A percentile compares a stretch with the other conserved stretches of the same genome.
Evolutionary conservation across 148 eudicot species (phyloP).

Genomic region (Nepenthes gracilis): DNA sequence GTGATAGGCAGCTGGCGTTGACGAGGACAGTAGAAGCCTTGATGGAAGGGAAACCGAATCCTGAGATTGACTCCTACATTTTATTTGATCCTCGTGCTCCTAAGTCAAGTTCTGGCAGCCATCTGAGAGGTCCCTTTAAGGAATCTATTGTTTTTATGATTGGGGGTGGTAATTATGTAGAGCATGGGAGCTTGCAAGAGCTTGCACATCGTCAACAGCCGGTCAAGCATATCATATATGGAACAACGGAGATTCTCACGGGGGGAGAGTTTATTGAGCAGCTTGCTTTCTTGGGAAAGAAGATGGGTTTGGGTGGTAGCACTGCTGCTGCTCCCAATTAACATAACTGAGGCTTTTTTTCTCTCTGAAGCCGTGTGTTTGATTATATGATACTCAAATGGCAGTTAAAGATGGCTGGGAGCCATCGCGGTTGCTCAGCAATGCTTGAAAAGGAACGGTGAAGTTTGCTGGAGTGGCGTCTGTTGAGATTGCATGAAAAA

Average conservation of each 20-base stretch:
- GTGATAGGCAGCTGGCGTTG: constrained; percentile 78
- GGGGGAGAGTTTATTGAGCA: constrained; percentile 89
- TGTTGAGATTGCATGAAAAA: no score
- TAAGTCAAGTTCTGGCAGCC: constrained; percentile 73
- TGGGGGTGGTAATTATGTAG: constrained; percentile 95
- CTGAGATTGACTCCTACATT: constrained; percentile 75
- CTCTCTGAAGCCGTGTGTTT: neutral
- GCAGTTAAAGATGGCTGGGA: no score
- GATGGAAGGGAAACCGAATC: constrained; percentile 94
- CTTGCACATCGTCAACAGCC: constrained; percentile 70
- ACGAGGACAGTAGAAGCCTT: constrained; percentile 86
- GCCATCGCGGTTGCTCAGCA: no score
- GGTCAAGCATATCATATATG: constrained; percentile 59
- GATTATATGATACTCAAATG: neutral
- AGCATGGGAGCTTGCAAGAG: constrained; percentile 86
- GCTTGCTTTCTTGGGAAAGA: constrained; percentile 64
- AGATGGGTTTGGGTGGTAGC: constrained; percentile 65
- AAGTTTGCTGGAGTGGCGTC: no score
- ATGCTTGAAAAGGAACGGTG: no score
- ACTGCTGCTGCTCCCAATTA: constrained; percentile 29
- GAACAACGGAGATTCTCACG: constrained; percentile 72
- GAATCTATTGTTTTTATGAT: constrained; percentile 98
- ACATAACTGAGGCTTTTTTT: neutral
- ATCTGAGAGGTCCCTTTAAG: constrained; percentile 83
- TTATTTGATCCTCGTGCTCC: constrained; percentile 95